Evolutionary conservation across 148 eudicot species (phyloP).

Genomic region (Camellia sinensis): DNA sequence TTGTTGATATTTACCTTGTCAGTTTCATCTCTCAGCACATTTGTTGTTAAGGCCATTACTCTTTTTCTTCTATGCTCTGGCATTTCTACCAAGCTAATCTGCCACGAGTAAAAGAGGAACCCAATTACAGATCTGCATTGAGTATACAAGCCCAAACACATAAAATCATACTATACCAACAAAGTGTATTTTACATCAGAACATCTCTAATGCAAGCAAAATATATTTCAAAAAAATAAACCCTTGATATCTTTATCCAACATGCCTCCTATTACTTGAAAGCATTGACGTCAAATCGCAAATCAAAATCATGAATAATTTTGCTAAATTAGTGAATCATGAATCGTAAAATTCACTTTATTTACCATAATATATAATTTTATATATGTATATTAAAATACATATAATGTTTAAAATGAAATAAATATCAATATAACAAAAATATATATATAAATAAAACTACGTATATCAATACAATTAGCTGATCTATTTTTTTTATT

Average conservation of each 20-base stretch:
- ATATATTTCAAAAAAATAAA: background rate
- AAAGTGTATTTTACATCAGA: background rate
- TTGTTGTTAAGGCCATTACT: conserved; percentile 58
- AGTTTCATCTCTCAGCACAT: conserved; percentile 79
- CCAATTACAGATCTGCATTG: conserved; percentile 7
- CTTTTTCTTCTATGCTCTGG: conserved; percentile 62
- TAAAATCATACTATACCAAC: background rate
- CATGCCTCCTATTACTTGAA: background rate
- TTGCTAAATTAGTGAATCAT: no score
- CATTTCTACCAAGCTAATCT: conserved; percentile 86
- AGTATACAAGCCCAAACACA: conserved; percentile 8
- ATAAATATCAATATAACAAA: no score
- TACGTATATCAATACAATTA: no score
- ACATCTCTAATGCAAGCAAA: background rate
- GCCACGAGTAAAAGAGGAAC: conserved; percentile 29
- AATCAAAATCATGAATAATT: no score
- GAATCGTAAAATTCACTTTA: no score
- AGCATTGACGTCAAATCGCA: background rate
- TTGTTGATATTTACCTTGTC: conserved; percentile 58
- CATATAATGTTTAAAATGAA: no score
- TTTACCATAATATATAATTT: no score
- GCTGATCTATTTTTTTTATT: no score
- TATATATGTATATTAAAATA: no score
- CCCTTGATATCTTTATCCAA: background rate
- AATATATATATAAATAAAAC: no score